Percentiles rank a stretch among this genome's conserved stretches.
Conservation (phyloP, 192 early-diverging fungal species). For the Allomyces macrogynus region DNA sequence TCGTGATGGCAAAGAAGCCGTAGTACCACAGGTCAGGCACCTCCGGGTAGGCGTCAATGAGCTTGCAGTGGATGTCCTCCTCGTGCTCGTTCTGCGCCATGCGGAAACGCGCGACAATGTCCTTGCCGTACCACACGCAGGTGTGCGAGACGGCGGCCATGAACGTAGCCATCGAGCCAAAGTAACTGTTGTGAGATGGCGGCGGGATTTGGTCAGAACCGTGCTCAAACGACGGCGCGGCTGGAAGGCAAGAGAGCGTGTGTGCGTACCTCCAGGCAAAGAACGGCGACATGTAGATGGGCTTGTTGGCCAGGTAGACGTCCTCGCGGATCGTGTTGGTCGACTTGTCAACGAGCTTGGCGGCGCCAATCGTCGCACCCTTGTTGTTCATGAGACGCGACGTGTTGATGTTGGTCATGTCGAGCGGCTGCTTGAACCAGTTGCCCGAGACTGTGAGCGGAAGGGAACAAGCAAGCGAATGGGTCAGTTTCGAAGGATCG, state of each 20-base stretch:
- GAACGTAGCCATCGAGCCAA: constrained; percentile 31
- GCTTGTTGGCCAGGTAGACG: constrained; percentile 22
- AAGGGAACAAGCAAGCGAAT: no score
- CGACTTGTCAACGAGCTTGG: constrained; percentile 6
- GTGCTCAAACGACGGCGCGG: no score
- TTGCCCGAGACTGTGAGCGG: neutral
- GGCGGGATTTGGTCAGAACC: no score
- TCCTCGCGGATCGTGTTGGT: constrained; percentile 19
- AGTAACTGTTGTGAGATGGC: constrained; percentile 13
- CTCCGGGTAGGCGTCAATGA: constrained; percentile 50
- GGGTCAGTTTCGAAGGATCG: no score
- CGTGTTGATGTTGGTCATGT: neutral
- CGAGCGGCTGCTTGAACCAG: neutral
- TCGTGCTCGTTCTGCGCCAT: constrained; percentile 16
- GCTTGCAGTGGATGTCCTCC: constrained; percentile 43
- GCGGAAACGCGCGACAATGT: constrained; percentile 23
- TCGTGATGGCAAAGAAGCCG: constrained; percentile 17
- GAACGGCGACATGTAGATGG: constrained; percentile 23
- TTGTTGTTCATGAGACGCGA: neutral
- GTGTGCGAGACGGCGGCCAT: constrained; percentile 33
- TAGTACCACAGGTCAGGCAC: constrained; percentile 43
- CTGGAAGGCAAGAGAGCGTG: no score
- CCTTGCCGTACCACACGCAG: constrained; percentile 32
- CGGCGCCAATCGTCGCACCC: neutral
- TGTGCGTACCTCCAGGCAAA: constrained; percentile 22